These are phyloP conservation scores for Byssoonygena ceratinophila DNA, from an alignment of 2,329 filamentous ascomycete genomes.

Conservation along the genomic window DNA sequence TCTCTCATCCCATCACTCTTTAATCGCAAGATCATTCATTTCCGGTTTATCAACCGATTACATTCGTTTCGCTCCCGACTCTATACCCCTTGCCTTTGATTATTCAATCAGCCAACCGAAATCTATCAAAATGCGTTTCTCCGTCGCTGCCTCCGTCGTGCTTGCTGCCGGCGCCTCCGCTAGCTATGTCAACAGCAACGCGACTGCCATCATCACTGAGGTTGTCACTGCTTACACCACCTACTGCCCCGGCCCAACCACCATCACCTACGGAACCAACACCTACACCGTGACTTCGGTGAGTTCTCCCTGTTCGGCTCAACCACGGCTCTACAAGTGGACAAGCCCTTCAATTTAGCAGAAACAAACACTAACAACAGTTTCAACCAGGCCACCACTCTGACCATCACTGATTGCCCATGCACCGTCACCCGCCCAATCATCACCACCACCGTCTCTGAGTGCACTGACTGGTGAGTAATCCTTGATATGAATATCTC, in stretches of 20 bases:
- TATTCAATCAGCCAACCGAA: too few relatives aligned
- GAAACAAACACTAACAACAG: conserved; percentile 1
- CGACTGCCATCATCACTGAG: conserved; percentile 18
- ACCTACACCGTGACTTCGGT: conserved; percentile 61
- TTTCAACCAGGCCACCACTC: conserved; percentile 48
- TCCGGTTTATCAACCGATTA: conserved; percentile 29
- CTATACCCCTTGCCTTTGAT: neutral
- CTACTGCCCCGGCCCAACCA: conserved; percentile 59
- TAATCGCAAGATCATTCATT: conserved; percentile 11
- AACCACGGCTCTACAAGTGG: neutral
- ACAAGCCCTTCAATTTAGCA: too few relatives aligned
- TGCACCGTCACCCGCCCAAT: conserved; percentile 52
- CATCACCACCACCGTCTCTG: conserved; percentile 43
- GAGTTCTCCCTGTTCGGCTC: conserved; percentile 21
- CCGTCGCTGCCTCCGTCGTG: conserved; percentile 33
- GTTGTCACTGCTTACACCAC: conserved; percentile 55
- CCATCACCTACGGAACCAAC: conserved; percentile 51
- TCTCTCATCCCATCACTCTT: conserved; percentile 13
- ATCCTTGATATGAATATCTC: too few relatives aligned
- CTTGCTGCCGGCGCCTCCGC: conserved; percentile 34
- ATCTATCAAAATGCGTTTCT: conserved; percentile 42
- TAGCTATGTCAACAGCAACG: conserved; percentile 21
- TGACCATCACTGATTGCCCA: conserved; percentile 57
- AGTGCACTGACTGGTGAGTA: conserved; percentile 34
- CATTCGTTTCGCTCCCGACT: conserved; percentile 27